Conservation (phyloP, 2,329 filamentous ascomycete genomes). For the Gaeumannomyces tritici region DNA sequence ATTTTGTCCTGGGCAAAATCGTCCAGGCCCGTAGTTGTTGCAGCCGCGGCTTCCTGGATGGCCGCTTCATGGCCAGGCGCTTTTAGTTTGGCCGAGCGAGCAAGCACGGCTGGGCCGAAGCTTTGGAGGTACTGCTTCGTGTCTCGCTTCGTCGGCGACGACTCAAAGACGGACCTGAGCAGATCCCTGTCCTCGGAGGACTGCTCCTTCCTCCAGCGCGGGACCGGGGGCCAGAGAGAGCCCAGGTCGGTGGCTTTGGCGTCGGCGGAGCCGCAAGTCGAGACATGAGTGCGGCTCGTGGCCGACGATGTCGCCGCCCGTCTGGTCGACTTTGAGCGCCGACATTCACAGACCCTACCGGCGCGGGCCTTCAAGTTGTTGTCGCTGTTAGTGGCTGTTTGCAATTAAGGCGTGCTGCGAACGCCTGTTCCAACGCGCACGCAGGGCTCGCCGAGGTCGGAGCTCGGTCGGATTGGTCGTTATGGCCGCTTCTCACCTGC, state of each 20-base stretch:
- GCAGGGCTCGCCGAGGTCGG: constrained; percentile 1
- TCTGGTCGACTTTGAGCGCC: not conserved
- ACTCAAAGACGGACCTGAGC: constrained; percentile 75
- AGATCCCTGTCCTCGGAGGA: constrained; percentile 54
- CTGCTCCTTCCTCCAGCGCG: not conserved
- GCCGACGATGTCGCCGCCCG: not conserved
- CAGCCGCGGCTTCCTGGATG: constrained; percentile 10
- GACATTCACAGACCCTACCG: not conserved
- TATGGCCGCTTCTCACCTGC: constrained; percentile 12
- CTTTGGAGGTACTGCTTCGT: constrained; percentile 85
- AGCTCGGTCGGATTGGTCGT: not conserved
- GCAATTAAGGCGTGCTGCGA: not conserved
- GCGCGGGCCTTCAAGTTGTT: not conserved
- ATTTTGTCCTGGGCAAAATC: constrained; percentile 1
- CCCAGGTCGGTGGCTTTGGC: constrained; percentile 8
- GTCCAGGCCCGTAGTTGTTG: not conserved
- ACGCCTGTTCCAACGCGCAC: no score
- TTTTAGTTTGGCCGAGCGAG: not conserved
- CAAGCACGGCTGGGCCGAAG: constrained; percentile 44
- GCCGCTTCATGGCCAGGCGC: constrained; percentile 22
- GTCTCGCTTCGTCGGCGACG: constrained; percentile 86
- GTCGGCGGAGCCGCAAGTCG: not conserved
- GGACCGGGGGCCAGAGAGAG: constrained; percentile 7
- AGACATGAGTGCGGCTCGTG: not conserved
- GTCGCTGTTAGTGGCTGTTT: not conserved